Evolutionary conservation across 768 basidiomycete species (phyloP).

Genomic region (Leccinellum albellum): DNA sequence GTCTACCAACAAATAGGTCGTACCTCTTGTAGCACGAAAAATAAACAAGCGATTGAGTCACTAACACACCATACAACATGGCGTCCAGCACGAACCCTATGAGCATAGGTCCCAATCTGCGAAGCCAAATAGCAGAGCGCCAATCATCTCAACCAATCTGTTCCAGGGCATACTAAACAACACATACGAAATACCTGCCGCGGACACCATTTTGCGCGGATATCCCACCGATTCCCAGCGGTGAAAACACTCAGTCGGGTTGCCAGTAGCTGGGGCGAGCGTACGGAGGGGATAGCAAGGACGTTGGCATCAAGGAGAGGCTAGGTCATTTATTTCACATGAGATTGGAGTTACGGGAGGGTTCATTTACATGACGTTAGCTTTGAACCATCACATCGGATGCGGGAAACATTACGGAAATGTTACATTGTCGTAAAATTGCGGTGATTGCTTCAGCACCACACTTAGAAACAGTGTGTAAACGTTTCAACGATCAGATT

Average conservation of each 20-base stretch:
- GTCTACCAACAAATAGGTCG: not conserved
- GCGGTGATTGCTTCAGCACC: not conserved
- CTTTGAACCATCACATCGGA: not conserved
- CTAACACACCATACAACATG: conserved; percentile 33
- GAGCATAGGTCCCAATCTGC: conserved; percentile 35
- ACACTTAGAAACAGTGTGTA: not conserved
- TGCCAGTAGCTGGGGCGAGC: not conserved
- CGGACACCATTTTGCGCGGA: conserved; percentile 15
- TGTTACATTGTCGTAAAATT: not conserved
- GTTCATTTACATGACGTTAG: conserved; percentile 24
- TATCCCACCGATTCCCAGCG: conserved; percentile 5
- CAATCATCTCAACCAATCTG: not conserved
- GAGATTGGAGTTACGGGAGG: conserved; percentile 10
- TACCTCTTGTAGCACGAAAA: conserved; percentile 28
- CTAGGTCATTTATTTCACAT: conserved; percentile 10
- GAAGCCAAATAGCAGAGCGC: not conserved
- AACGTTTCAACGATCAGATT: not conserved
- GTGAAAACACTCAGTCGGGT: conserved; percentile 4
- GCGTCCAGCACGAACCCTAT: conserved; percentile 34
- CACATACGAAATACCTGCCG: conserved; percentile 23
- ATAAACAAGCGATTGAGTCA: conserved; percentile 33
- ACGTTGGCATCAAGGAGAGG: not conserved
- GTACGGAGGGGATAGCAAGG: not conserved
- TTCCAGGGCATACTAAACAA: not conserved
- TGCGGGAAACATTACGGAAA: conserved; percentile 13